Percentiles rank a stretch among this genome's conserved stretches.
Evolutionary conservation across 306 rosid genomes (phyloP).

Genomic region (Pueraria montana): DNA sequence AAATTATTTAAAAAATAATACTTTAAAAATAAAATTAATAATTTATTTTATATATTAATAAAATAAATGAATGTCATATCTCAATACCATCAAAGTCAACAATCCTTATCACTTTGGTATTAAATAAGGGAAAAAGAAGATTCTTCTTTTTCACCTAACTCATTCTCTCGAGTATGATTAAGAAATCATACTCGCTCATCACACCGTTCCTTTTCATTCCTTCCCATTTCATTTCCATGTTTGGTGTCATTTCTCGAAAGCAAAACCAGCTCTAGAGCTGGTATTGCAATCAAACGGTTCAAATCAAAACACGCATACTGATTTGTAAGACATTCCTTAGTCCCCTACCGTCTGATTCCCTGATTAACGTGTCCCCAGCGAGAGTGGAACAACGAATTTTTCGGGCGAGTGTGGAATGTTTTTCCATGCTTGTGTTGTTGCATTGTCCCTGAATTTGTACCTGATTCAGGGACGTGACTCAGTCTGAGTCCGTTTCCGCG

Average conservation of each 20-base stretch:
- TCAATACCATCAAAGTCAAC: not conserved
- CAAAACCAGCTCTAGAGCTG: not conserved
- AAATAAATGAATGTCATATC: not conserved
- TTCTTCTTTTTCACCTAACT: not conserved
- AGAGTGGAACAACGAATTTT: not conserved
- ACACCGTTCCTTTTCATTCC: not conserved
- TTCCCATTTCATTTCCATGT: not conserved
- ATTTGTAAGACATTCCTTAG: not conserved
- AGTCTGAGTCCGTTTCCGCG: not conserved
- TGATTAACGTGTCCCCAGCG: not conserved
- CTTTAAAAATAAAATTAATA: too few relatives aligned
- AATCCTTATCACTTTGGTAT: not conserved
- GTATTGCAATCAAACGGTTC: not conserved
- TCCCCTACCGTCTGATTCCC: not conserved
- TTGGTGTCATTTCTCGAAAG: not conserved
- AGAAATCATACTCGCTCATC: not conserved
- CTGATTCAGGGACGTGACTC: not conserved
- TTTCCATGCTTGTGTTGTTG: not conserved
- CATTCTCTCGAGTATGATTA: not conserved
- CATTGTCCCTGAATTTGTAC: not conserved
- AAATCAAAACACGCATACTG: not conserved
- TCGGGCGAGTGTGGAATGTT: slow-evolving; percentile 13
- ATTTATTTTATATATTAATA: too few relatives aligned
- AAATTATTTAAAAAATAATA: too few relatives aligned
- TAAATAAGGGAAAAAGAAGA: not conserved